Evolutionary conservation across 2,329 filamentous ascomycete species (phyloP), one percentile per base, ranked within the genome.

Genomic region (Pseudogymnoascus sp.): DNA sequence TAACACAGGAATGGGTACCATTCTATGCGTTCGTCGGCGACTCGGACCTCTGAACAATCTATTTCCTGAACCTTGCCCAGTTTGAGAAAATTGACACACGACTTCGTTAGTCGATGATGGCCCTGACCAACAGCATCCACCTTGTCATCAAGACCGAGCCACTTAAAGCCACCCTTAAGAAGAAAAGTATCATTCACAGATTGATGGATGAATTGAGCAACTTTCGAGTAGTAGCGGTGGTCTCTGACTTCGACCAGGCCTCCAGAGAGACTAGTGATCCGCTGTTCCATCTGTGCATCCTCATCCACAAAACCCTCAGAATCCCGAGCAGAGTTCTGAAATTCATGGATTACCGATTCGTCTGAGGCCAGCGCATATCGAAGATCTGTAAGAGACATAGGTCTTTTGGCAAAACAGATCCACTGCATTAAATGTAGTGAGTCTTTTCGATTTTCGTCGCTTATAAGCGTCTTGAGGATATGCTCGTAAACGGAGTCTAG

Each of bases 131-230:
- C 43, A 50, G 25, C 12, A 59, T 62, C 36, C 12, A 8, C n/a
- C 38, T 12, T 43, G 38, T 43, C 38, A 43, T 15, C 38, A 15
- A 22, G 20, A 11, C n/a, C 38, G 12, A 43, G n/a, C n/a, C 20
- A 43, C 38, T 15, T 43, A 5, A 43, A 43, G 38, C 38, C 20
- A 22, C 38, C 38, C 7, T 43, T 22, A n/a, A 15, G 38, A n/a
- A 15, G 38, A 22, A 43, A 22, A 8, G 20, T 15, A 3, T 43
- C 38, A 8, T 43, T 43, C n/a, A 43, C 38, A 2, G 38, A 43
- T 43, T 43, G 38, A 15, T 74, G 71, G 58, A 73, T 72, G 47
- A 74, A 77, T 62, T 77, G 75, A 6, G 75, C 71, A 0, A 63
- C 69, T 14, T 61, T 58, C 30, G 35, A 20, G 2, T 59, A 20